A percentile compares a stretch with the other conserved stretches of the same genome.
These are phyloP conservation scores for Aspergillus sclerotialis DNA, from an alignment of 2,329 filamentous ascomycete genomes.

Conservation along the genomic window DNA sequence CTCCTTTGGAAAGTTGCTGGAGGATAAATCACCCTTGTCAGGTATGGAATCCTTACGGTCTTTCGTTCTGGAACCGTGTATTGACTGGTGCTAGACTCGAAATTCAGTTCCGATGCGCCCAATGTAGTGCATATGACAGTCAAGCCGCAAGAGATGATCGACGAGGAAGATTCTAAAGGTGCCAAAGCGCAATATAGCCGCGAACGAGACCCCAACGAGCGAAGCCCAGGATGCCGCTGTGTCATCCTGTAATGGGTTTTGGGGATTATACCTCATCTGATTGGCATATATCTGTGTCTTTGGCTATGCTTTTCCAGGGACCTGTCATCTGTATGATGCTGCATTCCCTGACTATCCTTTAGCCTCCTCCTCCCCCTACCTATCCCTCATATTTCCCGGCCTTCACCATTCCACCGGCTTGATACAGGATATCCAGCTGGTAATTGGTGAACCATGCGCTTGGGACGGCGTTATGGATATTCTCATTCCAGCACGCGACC, in stretches of 20 bases:
- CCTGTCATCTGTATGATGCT: not conserved
- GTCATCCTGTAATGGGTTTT: conserved; percentile 57
- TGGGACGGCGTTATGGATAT: conserved; percentile 4
- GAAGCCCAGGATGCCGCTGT: conserved; percentile 57
- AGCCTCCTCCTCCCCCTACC: not conserved
- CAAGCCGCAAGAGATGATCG: conserved; percentile 72
- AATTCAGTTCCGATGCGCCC: conserved; percentile 63
- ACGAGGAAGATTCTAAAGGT: conserved; percentile 70
- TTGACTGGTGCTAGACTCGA: conserved; percentile 56
- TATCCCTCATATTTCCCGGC: not conserved
- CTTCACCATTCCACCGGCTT: conserved; percentile 1
- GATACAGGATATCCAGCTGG: conserved; percentile 2
- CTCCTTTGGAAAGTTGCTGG: conserved; percentile 81
- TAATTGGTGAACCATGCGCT: not conserved
- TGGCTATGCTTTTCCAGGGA: not conserved
- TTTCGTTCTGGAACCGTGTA: conserved; percentile 1
- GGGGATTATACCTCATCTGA: no score
- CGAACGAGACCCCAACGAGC: conserved; percentile 48
- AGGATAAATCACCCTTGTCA: conserved; percentile 78
- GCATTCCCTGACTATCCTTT: not conserved
- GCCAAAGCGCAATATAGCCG: conserved; percentile 48
- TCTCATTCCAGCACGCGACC: not conserved
- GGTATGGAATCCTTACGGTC: conserved; percentile 55
- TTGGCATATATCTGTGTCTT: not conserved
- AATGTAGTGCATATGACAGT: conserved; percentile 96